Base-by-base conservation (phyloP, 2,329 filamentous ascomycete genomes). In the Cadophora gregata region DNA sequence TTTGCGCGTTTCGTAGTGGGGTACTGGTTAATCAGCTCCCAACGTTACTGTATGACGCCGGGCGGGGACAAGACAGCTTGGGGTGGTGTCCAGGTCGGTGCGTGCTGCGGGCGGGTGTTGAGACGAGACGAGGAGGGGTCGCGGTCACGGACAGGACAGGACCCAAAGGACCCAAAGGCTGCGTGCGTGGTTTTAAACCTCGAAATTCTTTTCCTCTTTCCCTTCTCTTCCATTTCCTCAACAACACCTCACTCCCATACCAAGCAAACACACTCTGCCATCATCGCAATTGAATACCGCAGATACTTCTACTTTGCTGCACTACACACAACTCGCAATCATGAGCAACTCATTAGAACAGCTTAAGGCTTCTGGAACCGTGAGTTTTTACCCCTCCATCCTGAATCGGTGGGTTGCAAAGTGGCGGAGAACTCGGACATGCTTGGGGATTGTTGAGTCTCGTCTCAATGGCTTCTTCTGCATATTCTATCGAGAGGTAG, bases 281-380 rank as follows among this genome's bases (percentile, higher is more conserved):
- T 47, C 21, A 45, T 29, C 25, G 36, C 38, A 25, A 19, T 21
- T 31, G 19, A 31, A 36, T 31, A n/a, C 53, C 25, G 36, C 33
- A 55, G 19, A 33, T 29, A 14, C 42, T 45, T 45, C 19, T 21
- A 45, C 51, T 33, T 19, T 16, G n/a, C 50, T 47, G 50, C 62
- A 31, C 62, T n/a, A 24, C 25, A 59, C 29, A 63, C 31, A 69
- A 68, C 42, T 63, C 59, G 63, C 70, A 71, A 75, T 69, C 68
- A 97, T 97, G 94, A 83, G 93, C 82, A 90, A 84, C 82, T 93
- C 94, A 82, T 91, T 99, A 77, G 96, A 98, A 77, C 94, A 98
- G 85, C 89, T 99, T 81, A 99, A 99, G 88, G 90, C 93, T 85
- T 82, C 91, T 80, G 96, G 96, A 90, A 99, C 96, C 79, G 93